Percentiles rank a stretch among this genome's conserved stretches.
Evolutionary conservation across 2,329 filamentous ascomycete species (phyloP).

Genomic region (Alternaria postmessia): DNA sequence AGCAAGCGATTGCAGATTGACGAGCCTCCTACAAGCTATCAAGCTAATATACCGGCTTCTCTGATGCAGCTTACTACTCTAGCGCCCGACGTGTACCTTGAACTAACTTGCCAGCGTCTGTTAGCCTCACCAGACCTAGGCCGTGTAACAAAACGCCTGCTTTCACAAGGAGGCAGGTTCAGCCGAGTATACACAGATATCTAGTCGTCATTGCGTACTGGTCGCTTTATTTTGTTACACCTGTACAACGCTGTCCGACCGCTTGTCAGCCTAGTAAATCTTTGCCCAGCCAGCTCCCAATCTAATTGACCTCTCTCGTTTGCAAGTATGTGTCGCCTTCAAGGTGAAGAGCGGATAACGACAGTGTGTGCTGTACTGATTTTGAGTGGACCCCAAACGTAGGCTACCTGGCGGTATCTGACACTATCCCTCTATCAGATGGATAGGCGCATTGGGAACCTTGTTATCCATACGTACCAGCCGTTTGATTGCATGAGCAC

Average conservation of each 20-base stretch:
- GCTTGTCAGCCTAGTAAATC: slow-evolving; percentile 16
- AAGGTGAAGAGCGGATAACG: slow-evolving; percentile 24
- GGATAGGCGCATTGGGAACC: background rate
- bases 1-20: slow-evolving; percentile 1
- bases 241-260: slow-evolving; percentile 32
- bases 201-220: slow-evolving; percentile 28
- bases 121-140: background rate
- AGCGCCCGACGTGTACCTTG: background rate
- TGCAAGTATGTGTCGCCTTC: slow-evolving; percentile 15
- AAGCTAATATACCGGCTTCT: slow-evolving; percentile 5
- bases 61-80: background rate
- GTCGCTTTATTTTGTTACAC: slow-evolving; percentile 6
- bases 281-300: slow-evolving; percentile 18
- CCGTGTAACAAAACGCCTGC: slow-evolving; percentile 18
- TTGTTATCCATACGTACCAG: slow-evolving; percentile 14
- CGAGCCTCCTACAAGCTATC: slow-evolving; percentile 6
- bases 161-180: slow-evolving; percentile 11
- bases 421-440: slow-evolving; percentile 22
- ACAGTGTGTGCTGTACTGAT: slow-evolving; percentile 19
- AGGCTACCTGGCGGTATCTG: slow-evolving; percentile 7
- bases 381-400: slow-evolving; percentile 20
- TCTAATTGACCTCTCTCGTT: slow-evolving; percentile 20
- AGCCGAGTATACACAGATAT: slow-evolving; percentile 21
- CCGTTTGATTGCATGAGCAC: slow-evolving; percentile 6
- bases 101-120: slow-evolving; percentile 1